Evolutionary conservation across 2,329 filamentous ascomycete genomes (phyloP), one percentile per base, ranked within the genome.

Genomic region (Fusarium acutatum): DNA sequence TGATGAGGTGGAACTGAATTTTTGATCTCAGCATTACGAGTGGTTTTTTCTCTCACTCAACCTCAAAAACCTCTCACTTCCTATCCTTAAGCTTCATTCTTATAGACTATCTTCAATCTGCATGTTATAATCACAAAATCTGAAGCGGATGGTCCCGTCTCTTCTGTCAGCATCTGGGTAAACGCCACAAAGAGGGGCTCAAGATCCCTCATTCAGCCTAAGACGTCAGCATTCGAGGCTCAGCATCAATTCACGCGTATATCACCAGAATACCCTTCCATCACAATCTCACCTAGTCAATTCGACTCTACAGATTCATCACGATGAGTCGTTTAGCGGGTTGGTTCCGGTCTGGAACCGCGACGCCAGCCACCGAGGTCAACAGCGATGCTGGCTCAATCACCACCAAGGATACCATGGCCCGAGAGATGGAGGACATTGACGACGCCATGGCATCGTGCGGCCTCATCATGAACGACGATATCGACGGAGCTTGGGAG

Each of bases 401-500:
- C 37, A 70, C 75, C 7, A 67, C 74, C 22, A 69, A 70, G 14
- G 78, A 75, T 13, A 79, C 80, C 28, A 71, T 80, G 41, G 83
- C 82, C 32, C 81, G 84, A 62, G 87, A 90, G 78, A 83, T 87
- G 70, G 82, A 83, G 46, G 85, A 91, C 77, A 86, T 93, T 74
- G 83, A 87, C 73, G 86, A 89, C 75, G 91, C 90, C 72, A 88
- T 92, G 84, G 81, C 79, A 81, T 92, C 93, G 43, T 90, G 92
- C 9, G 87, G 88, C 14, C 85, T 93, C 64, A 94, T 97, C 76
- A 92, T 97, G 87, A 92, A 96, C 79, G 95, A 97, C 83, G 94
- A 98, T 83, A 92, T 98, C 68, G 93, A 94, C 40, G 91, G 90
- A 43, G 96, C 96, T 11, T 94, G 97, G 83, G 86, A 86, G 68